These are phyloP conservation scores for Eucalyptus tenuipes DNA, from an alignment of 345 rosid genomes.

Conservation along the genomic window DNA sequence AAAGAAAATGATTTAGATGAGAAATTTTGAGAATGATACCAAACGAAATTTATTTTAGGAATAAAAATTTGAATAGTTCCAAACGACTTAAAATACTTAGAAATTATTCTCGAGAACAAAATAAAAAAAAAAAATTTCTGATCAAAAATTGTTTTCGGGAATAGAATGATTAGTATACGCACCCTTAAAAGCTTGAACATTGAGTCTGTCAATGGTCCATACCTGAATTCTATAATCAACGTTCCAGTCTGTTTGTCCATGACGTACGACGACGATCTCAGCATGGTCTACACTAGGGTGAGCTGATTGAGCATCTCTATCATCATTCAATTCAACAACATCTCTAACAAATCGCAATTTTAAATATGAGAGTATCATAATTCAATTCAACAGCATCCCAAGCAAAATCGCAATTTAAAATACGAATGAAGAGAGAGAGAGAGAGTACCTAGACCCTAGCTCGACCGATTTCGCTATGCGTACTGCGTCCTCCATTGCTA, in stretches of 20 bases:
- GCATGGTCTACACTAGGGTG: neutral
- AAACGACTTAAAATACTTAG: rapidly evolving
- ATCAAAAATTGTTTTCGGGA: rapidly evolving
- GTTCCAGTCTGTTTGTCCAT: slow-evolving; percentile 14
- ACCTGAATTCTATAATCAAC: slow-evolving; percentile 13
- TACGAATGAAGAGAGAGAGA: neutral
- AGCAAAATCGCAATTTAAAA: neutral
- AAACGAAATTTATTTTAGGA: no score
- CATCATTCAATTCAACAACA: neutral
- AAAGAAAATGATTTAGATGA: no score
- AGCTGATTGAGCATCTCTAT: neutral
- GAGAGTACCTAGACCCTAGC: neutral
- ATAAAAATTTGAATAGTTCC: rapidly evolving
- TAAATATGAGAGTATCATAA: neutral
- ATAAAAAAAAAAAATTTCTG: no score
- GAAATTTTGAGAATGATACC: rapidly evolving
- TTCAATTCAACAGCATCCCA: neutral
- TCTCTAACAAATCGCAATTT: neutral
- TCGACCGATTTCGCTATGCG: neutral
- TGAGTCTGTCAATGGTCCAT: neutral
- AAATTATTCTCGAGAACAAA: no score
- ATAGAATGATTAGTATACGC: no score
- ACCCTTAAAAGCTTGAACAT: neutral
- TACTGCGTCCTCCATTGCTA: neutral
- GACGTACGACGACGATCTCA: slow-evolving; percentile 6